Evolutionary conservation across 768 basidiomycete genomes (phyloP), one percentile per base, ranked within the genome.

Genomic region (Xerocomus potaroensis): DNA sequence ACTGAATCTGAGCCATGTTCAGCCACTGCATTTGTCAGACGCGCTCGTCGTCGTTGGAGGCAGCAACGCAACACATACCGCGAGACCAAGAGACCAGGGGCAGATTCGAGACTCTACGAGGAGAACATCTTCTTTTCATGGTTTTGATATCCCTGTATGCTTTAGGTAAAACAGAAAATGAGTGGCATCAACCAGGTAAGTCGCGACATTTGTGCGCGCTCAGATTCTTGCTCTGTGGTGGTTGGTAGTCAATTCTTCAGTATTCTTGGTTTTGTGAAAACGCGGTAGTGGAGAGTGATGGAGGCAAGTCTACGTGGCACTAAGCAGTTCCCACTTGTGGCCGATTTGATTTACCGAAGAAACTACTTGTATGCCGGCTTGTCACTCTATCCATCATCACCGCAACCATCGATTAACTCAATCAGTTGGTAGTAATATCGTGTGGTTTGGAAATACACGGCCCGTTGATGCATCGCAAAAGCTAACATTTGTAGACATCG

Each of bases 321-420:
- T 16, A 33, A 38, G 36, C 39, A 27, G 40, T 60, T 60, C 59
- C 56, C 58, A 55, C 59, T 51, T 46, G 35, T 58, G 59, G 45
- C 33, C 33, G 43, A 53, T n/a, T 57, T 49, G 55, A 45, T 16
- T 22, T 43, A 31, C 19, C 45, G 16, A n/a, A 14, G 18, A 60
- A 54, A 54, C 46, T 47, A 29, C n/a, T n/a, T n/a, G 43, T 26
- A 41, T 21, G 37, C 50, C 53, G 23, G 24, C 15, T 44, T 51
- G 59, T 55, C 56, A 58, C 43, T 33, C 14, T 19, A 18, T 26
- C 24, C 18, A 48, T 44, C 53, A 14, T 60, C 46, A 46, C 47
- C 22, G 23, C 37, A 24, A 36, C 49, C 58, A 57, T 58, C 59
- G 57, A 59, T 61, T 43, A 58, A 31, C 36, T 29, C 2, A 16